Base-by-base conservation (phyloP, 345 rosid genomes). In the Erucastrum elatum region DNA sequence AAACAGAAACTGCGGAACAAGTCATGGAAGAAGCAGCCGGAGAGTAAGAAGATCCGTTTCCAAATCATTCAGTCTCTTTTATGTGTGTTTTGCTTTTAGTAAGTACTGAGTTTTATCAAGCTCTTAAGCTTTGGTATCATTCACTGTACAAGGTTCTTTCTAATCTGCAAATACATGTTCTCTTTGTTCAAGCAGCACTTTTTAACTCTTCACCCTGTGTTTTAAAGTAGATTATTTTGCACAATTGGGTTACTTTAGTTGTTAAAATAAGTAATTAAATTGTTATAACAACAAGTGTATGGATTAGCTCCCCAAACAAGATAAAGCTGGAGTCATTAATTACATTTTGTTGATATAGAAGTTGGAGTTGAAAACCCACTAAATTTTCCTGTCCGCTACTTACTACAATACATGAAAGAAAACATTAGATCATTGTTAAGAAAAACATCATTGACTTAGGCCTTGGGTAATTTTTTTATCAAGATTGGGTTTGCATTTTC, bases 1-100 rank as follows among this genome's bases (percentile, higher is more conserved):
- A 53, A 70, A 86, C 97, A 26, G 85, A 75, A 68, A 78, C 87
- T 0, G 90, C 88, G 5, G 98, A 96, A 70, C 96, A 91, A 68
- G 99, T 93, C 82, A 96, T 96, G 99, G 90, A 62, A 35, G 99
- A 95, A 75, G 97, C 83, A 0, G 66, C 72, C 0, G 71, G 72
- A 6, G 82, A 80, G 71, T 80, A 75, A 27, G 25, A 6, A 17
- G 27, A 6, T 0, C 2, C 10, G 26, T 17, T 37, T 25, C 51
- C 51, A 31, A 21, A 46, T 31, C 49, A 11, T 29, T 16, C 64
- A 59, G 74, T 65, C 26, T 34, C 44, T 46, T 49, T 61, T 17
- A n/a, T 51, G 56, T 58, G 39, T 33, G 59, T 41, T 35, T 13
- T 72, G 69, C 51, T 10, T 61, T 27, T 67, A 79, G 77, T 72